Conservation (phyloP, 768 basidiomycete genomes). For the Termitomyces sp. region DNA sequence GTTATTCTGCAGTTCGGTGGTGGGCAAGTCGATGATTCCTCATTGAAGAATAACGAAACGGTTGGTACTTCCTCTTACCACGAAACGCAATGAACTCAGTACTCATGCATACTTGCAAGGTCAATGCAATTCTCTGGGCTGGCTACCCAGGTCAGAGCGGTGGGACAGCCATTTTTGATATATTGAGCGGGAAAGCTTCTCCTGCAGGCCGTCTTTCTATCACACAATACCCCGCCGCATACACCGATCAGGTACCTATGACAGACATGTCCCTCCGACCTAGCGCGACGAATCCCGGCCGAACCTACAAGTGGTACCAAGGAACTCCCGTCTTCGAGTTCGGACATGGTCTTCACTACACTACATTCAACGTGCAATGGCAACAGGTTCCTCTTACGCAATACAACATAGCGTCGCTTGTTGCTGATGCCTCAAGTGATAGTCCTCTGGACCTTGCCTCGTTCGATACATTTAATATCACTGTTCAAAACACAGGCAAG, state of each 20-base stretch:
- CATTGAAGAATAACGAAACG: slow-evolving; percentile 36
- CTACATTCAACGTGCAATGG: slow-evolving; percentile 41
- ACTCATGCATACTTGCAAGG: slow-evolving; percentile 22
- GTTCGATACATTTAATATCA: slow-evolving; percentile 45
- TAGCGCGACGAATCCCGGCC: slow-evolving; percentile 40
- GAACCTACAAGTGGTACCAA: slow-evolving; percentile 56
- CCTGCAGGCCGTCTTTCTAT: slow-evolving; percentile 52
- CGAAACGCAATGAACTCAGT: background rate
- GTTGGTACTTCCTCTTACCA: slow-evolving; percentile 20
- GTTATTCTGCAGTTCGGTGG: slow-evolving; percentile 53
- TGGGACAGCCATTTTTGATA: slow-evolving; percentile 49
- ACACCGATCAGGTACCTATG: slow-evolving; percentile 45
- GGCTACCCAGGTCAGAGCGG: slow-evolving; percentile 56
- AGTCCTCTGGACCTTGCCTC: slow-evolving; percentile 33
- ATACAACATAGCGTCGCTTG: slow-evolving; percentile 37
- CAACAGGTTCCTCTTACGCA: slow-evolving; percentile 22
- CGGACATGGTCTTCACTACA: slow-evolving; percentile 53
- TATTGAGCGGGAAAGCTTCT: slow-evolving; percentile 43
- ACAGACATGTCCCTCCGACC: slow-evolving; percentile 55
- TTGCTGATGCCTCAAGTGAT: slow-evolving; percentile 18
- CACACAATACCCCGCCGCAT: slow-evolving; percentile 50
- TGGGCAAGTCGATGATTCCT: slow-evolving; percentile 47
- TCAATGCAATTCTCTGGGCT: slow-evolving; percentile 50
- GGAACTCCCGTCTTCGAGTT: slow-evolving; percentile 47
- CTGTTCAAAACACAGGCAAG: slow-evolving; percentile 43